A percentile compares a stretch with the other conserved stretches of the same genome.
phyloP scores from a whole-genome alignment of 768 basidiomycete species.

The Mrakia gelida region DNA sequence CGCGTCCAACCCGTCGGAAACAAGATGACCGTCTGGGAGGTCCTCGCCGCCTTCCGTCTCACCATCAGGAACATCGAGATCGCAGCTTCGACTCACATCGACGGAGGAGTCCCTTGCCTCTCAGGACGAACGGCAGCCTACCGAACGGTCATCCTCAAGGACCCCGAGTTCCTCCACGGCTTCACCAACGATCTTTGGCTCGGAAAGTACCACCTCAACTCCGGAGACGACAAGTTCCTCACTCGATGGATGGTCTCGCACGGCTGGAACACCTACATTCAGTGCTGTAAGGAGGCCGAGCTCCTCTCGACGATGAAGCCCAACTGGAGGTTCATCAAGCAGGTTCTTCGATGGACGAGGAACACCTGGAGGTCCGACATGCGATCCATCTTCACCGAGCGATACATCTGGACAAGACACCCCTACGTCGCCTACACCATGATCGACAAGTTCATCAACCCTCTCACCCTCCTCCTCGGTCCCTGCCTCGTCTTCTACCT shows the following conservation, averaged over 20 bases:
- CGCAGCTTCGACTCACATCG: slow-evolving; percentile 80
- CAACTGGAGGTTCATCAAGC: slow-evolving; percentile 92
- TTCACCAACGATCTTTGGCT: slow-evolving; percentile 94
- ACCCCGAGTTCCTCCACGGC: slow-evolving; percentile 84
- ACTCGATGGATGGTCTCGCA: slow-evolving; percentile 96
- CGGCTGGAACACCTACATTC: slow-evolving; percentile 92
- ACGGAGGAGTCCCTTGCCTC: slow-evolving; percentile 85
- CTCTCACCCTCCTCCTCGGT: slow-evolving; percentile 78
- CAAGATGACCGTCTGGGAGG: slow-evolving; percentile 88
- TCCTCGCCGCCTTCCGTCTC: slow-evolving; percentile 85
- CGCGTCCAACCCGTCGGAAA: slow-evolving; percentile 75
- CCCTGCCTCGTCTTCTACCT: slow-evolving; percentile 72
- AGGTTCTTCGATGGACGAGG: slow-evolving; percentile 86
- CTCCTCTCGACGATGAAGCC: slow-evolving; percentile 91
- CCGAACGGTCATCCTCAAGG: slow-evolving; percentile 88
- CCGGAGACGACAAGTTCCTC: slow-evolving; percentile 76
- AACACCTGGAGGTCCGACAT: slow-evolving; percentile 93
- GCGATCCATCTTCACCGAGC: slow-evolving; percentile 79
- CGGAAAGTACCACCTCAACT: slow-evolving; percentile 90
- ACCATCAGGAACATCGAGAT: slow-evolving; percentile 94
- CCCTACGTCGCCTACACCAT: slow-evolving; percentile 81
- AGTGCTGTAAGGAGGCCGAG: slow-evolving; percentile 76
- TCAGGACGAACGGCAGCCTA: slow-evolving; percentile 92
- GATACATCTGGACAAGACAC: slow-evolving; percentile 80
- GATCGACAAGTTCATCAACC: slow-evolving; percentile 82